These are phyloP conservation scores for Citrus maxima DNA, from an alignment of 345 rosid species.

Conservation along the genomic window DNA sequence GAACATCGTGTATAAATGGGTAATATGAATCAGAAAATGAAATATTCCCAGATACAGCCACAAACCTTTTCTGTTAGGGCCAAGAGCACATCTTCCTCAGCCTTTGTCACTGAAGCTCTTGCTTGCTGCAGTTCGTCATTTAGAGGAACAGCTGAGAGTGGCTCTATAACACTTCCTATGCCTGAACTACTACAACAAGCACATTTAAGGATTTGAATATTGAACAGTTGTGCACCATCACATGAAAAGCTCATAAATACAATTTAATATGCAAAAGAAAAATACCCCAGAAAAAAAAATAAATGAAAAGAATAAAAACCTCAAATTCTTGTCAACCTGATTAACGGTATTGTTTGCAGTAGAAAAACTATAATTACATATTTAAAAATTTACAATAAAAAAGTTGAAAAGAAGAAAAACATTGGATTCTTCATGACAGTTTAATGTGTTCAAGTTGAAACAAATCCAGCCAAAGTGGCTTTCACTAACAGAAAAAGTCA, in stretches of 20 bases:
- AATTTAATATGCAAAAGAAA: background rate
- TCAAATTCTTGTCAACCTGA: background rate
- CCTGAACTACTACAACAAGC: slow-evolving; percentile 74
- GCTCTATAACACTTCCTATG: slow-evolving; percentile 65
- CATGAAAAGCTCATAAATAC: slow-evolving; percentile 4
- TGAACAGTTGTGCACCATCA: slow-evolving; percentile 3
- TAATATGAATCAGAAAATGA: background rate
- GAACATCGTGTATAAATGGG: slow-evolving; percentile 18
- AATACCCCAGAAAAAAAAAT: background rate
- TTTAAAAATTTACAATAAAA: background rate
- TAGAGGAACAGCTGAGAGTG: slow-evolving; percentile 72
- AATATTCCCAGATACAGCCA: slow-evolving; percentile 18
- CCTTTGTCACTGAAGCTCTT: slow-evolving; percentile 65
- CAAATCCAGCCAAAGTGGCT: background rate
- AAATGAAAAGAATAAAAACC: background rate
- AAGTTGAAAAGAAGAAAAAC: too few relatives aligned
- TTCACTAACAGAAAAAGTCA: background rate
- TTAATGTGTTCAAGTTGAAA: background rate
- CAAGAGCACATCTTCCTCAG: slow-evolving; percentile 75
- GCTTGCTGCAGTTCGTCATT: slow-evolving; percentile 85
- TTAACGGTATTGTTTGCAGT: background rate
- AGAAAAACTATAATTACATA: background rate
- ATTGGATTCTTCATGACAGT: background rate
- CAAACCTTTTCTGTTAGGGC: slow-evolving; percentile 76
- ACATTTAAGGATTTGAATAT: slow-evolving; percentile 33